Percentiles rank a stretch among this genome's conserved stretches.
Conservation (phyloP, 2,329 filamentous ascomycete genomes). For the Sporothrix curviconia region DNA sequence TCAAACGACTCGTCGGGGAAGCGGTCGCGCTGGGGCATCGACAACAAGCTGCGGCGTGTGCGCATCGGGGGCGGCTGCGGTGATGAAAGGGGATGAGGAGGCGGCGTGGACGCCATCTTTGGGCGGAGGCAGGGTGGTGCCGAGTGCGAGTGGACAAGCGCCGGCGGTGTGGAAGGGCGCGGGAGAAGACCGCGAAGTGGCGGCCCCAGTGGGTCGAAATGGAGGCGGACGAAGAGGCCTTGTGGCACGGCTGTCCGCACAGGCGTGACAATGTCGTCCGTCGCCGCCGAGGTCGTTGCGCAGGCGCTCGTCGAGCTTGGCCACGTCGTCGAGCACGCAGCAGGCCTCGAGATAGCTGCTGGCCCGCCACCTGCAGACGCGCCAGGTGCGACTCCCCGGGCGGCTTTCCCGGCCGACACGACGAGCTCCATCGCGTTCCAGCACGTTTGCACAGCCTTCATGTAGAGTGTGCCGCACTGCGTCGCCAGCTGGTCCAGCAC, state of each 20-base stretch:
- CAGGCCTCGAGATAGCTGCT: slow-evolving; percentile 57
- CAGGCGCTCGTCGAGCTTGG: slow-evolving; percentile 48
- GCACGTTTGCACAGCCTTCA: slow-evolving; percentile 66
- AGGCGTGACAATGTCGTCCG: neutral
- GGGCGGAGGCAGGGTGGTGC: slow-evolving; percentile 2
- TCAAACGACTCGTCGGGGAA: slow-evolving; percentile 1
- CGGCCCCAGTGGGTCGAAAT: neutral
- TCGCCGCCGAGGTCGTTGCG: slow-evolving; percentile 39
- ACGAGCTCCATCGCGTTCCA: slow-evolving; percentile 64
- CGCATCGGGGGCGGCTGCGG: neutral
- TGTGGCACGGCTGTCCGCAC: slow-evolving; percentile 6
- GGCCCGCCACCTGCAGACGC: slow-evolving; percentile 46
- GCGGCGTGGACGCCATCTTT: neutral
- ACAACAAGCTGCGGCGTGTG: neutral
- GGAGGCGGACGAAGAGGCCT: neutral
- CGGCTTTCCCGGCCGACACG: slow-evolving; percentile 32
- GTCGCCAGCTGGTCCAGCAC: slow-evolving; percentile 57
- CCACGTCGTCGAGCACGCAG: slow-evolving; percentile 54
- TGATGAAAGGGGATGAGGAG: neutral
- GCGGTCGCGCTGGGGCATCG: slow-evolving; percentile 3
- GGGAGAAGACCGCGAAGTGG: neutral
- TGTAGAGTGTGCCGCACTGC: slow-evolving; percentile 67
- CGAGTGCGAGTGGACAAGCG: slow-evolving; percentile 3
- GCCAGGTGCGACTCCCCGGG: slow-evolving; percentile 47
- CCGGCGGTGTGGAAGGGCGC: neutral